Evolutionary conservation across 2,329 filamentous ascomycete genomes (phyloP).

Genomic region (Daldinia eschscholtzii): DNA sequence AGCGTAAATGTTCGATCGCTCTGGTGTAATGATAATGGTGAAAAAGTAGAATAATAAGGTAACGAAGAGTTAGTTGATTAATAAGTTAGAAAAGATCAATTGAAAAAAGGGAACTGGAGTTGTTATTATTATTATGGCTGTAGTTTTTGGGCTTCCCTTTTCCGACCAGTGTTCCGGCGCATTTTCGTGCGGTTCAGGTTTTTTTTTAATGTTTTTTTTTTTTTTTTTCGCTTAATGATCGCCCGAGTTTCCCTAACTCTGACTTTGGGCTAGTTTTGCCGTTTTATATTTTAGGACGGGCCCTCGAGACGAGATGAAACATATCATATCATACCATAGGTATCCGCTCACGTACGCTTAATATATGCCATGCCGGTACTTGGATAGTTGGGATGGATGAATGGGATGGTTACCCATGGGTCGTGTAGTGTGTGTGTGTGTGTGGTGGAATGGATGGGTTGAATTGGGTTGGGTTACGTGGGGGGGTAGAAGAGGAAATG

Average conservation of each 20-base stretch:
- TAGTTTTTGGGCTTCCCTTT: slow-evolving; percentile 9
- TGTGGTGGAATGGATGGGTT: not conserved
- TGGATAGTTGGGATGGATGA: not conserved
- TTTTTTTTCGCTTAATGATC: slow-evolving; percentile 17
- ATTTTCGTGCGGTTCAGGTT: slow-evolving; percentile 40
- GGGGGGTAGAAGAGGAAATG: not conserved
- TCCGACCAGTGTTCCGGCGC: slow-evolving; percentile 31
- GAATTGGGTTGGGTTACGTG: too few relatives aligned
- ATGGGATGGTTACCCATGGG: not conserved
- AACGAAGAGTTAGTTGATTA: not conserved
- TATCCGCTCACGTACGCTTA: slow-evolving; percentile 1
- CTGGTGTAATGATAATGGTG: not conserved
- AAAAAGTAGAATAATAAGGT: not conserved
- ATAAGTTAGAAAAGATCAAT: not conserved
- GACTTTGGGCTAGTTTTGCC: not conserved
- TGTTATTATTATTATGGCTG: not conserved
- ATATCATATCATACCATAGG: not conserved
- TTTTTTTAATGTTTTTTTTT: not conserved
- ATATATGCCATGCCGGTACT: slow-evolving; percentile 11
- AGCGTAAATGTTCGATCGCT: not conserved
- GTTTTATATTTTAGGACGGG: not conserved
- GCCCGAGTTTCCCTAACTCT: not conserved
- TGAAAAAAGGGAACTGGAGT: slow-evolving; percentile 10
- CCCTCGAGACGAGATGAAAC: not conserved
- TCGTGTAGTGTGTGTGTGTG: not conserved